Conservation (phyloP, 345 rosid genomes). For the Lenwebbia sp. region DNA sequence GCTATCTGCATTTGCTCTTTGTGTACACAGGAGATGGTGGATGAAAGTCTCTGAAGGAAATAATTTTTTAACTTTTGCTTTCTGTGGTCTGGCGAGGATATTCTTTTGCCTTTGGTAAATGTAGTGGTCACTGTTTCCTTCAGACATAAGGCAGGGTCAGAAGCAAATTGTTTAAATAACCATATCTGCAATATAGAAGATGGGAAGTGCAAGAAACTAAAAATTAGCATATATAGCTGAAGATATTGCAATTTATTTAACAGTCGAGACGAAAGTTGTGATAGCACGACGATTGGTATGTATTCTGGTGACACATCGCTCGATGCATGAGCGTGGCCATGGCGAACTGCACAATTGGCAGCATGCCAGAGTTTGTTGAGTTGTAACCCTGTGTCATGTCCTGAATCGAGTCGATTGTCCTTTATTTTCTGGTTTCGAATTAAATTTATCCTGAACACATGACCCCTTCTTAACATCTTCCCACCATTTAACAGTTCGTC, state of each 20-base stretch:
- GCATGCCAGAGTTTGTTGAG: neutral
- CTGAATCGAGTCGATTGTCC: neutral
- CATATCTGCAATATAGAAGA: neutral
- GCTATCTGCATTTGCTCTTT: neutral
- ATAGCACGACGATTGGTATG: neutral
- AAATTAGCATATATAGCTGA: neutral
- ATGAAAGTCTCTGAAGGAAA: neutral
- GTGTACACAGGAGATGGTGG: neutral
- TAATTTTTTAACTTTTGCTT: neutral
- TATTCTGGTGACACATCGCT: neutral
- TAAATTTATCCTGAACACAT: neutral
- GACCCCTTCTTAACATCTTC: neutral
- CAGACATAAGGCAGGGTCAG: neutral
- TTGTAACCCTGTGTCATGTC: neutral
- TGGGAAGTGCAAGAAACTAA: neutral
- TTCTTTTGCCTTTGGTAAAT: neutral
- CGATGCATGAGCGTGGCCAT: neutral
- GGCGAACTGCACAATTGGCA: neutral
- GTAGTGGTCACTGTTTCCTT: neutral
- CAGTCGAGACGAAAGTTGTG: neutral
- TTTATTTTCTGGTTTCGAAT: neutral
- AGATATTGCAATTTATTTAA: neutral
- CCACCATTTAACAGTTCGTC: slow-evolving; percentile 49
- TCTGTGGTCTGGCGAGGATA: neutral
- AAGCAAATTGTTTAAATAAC: neutral